Percentiles rank a stretch among this genome's conserved stretches.
Evolutionary conservation across 495 filamentous ascomycete species (phyloP).

Genomic region (Stereocaulon alpinum): DNA sequence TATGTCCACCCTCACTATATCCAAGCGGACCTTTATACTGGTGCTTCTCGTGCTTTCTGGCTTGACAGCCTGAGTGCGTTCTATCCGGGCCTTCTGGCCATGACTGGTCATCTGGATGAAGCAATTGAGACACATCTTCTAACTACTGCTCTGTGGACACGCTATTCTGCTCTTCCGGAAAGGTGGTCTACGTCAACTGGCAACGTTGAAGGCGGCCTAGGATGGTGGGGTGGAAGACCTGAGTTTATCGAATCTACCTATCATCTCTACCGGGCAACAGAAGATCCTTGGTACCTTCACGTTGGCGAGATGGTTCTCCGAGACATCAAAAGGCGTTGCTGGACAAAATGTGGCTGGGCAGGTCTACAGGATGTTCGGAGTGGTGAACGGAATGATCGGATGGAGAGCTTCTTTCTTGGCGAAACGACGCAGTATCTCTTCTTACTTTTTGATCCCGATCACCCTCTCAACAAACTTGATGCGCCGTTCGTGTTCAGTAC

Average conservation of each 20-base stretch:
- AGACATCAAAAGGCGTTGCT: constrained; percentile 82
- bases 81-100: constrained; percentile 81
- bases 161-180: constrained; percentile 86
- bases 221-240: constrained; percentile 90
- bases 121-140: constrained; percentile 80
- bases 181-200: constrained; percentile 84
- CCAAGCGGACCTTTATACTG: constrained; percentile 79
- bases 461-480: constrained; percentile 81
- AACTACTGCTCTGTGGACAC: constrained; percentile 85
- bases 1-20: constrained; percentile 87
- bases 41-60: constrained; percentile 75
- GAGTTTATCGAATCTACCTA: constrained; percentile 96
- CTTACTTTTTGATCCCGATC: constrained; percentile 71
- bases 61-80: constrained; percentile 92
- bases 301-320: constrained; percentile 90
- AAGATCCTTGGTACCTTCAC: constrained; percentile 92
- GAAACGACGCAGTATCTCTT: constrained; percentile 95
- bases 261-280: constrained; percentile 83
- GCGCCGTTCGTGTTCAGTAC: constrained; percentile 88
- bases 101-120: constrained; percentile 82
- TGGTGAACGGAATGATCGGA: constrained; percentile 84
- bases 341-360: constrained; percentile 90
- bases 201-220: constrained; percentile 72
- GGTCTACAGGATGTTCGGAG: constrained; percentile 86
- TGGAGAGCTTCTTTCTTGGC: constrained; percentile 98